Percentiles rank a stretch among this genome's conserved stretches.
Conservation (phyloP, 2,329 filamentous ascomycete genomes). For the Hortaea werneckii region DNA sequence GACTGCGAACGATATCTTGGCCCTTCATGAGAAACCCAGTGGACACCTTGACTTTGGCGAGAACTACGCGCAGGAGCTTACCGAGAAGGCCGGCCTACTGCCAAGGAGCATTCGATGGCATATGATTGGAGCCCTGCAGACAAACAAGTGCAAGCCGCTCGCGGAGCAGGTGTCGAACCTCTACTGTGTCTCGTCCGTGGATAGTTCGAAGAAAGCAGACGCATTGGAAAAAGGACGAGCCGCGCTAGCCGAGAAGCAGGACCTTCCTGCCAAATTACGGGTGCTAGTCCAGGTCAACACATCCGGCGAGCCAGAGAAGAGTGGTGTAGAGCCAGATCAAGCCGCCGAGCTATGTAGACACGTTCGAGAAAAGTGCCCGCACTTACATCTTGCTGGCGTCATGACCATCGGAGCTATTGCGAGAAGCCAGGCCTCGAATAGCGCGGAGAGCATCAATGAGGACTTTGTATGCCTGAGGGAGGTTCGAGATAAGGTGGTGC, state of each 20-base stretch:
- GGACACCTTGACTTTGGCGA: slow-evolving; percentile 71
- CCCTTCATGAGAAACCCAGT: slow-evolving; percentile 54
- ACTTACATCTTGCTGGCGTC: slow-evolving; percentile 65
- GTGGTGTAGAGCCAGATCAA: slow-evolving; percentile 61
- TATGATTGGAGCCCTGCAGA: slow-evolving; percentile 91
- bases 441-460: slow-evolving; percentile 73
- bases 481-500: slow-evolving; percentile 59
- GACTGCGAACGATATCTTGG: slow-evolving; percentile 79
- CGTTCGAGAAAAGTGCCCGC: slow-evolving; percentile 60
- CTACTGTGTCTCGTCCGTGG: slow-evolving; percentile 84
- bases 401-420: slow-evolving; percentile 99
- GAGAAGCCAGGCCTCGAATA: slow-evolving; percentile 60
- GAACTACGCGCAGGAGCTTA: slow-evolving; percentile 77
- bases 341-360: slow-evolving; percentile 56
- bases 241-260: slow-evolving; percentile 39
- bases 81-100: slow-evolving; percentile 72
- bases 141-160: slow-evolving; percentile 82
- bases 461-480: slow-evolving; percentile 66
- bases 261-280: slow-evolving; percentile 39
- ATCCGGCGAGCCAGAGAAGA: slow-evolving; percentile 76
- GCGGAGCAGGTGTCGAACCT: slow-evolving; percentile 77
- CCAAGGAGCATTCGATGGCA: slow-evolving; percentile 78
- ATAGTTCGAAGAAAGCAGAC: slow-evolving; percentile 76
- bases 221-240: slow-evolving; percentile 68
- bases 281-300: slow-evolving; percentile 95